These are phyloP conservation scores for Chalciporus sphaerocephalus DNA, from an alignment of 768 basidiomycete genomes.

Conservation along the genomic window DNA sequence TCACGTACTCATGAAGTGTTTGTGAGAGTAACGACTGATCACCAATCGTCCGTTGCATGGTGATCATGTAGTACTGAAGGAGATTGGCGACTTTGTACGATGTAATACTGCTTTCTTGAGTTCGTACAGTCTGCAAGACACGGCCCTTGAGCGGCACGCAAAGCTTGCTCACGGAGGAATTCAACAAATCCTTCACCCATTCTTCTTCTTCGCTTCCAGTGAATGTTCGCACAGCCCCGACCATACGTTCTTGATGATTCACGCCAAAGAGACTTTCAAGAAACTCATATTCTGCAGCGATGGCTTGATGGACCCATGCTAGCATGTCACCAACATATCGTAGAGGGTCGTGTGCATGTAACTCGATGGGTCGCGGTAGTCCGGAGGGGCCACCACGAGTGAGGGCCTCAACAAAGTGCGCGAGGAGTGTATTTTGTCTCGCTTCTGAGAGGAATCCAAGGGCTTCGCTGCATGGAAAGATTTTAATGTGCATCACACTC, in stretches of 20 bases:
- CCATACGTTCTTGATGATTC: conserved; percentile 53
- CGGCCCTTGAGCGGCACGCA: conserved; percentile 88
- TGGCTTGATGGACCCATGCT: conserved; percentile 95
- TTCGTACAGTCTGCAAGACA: conserved; percentile 89
- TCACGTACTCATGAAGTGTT: conserved; percentile 74
- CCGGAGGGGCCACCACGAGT: conserved; percentile 85
- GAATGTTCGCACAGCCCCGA: conserved; percentile 62
- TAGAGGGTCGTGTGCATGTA: conserved; percentile 96
- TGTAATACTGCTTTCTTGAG: conserved; percentile 89
- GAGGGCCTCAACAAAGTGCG: conserved; percentile 81
- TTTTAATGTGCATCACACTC: not conserved
- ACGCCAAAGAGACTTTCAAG: conserved; percentile 82
- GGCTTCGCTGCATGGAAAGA: conserved; percentile 61
- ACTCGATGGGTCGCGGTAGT: conserved; percentile 87
- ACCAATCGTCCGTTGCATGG: conserved; percentile 91
- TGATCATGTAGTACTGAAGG: conserved; percentile 90
- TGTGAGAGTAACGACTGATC: conserved; percentile 71
- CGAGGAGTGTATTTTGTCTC: conserved; percentile 74
- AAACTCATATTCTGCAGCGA: conserved; percentile 93
- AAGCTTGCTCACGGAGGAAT: conserved; percentile 75
- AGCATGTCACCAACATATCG: conserved; percentile 98
- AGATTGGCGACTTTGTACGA: conserved; percentile 92
- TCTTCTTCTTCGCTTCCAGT: conserved; percentile 63
- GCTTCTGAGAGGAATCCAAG: conserved; percentile 73
- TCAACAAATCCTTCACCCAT: conserved; percentile 77